These are phyloP conservation scores for Lactarius tabidus DNA, from an alignment of 768 basidiomycete genomes.

Conservation along the genomic window DNA sequence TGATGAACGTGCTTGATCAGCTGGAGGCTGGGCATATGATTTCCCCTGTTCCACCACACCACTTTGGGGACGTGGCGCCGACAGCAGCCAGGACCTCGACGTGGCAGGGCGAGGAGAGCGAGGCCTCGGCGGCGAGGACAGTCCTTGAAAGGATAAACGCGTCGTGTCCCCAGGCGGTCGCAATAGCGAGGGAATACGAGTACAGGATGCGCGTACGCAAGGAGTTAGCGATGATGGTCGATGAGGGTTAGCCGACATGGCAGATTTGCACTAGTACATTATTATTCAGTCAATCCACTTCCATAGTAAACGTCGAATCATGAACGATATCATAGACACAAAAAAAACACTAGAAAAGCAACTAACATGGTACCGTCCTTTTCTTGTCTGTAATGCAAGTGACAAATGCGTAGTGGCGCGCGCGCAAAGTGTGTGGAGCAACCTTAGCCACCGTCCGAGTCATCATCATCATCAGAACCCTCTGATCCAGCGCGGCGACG, in stretches of 20 bases:
- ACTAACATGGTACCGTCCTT: not conserved
- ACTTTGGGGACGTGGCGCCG: constrained; percentile 29
- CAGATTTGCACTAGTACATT: constrained; percentile 23
- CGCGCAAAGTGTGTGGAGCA: not conserved
- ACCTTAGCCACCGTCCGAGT: constrained; percentile 53
- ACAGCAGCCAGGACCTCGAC: not conserved
- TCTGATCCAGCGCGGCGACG: constrained; percentile 59
- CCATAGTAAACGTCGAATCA: not conserved
- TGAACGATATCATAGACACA: not conserved
- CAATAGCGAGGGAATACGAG: constrained; percentile 44
- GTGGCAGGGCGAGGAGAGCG: constrained; percentile 15
- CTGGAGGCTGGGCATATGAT: constrained; percentile 50
- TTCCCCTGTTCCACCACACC: constrained; percentile 35
- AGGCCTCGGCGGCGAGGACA: constrained; percentile 1
- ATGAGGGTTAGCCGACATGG: not conserved
- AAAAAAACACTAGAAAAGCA: constrained; percentile 9
- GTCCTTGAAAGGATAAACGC: constrained; percentile 22
- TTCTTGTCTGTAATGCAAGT: not conserved
- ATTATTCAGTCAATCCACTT: constrained; percentile 23
- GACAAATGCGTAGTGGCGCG: constrained; percentile 1
- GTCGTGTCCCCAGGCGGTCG: constrained; percentile 37
- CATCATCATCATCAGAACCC: constrained; percentile 65
- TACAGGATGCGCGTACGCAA: constrained; percentile 45
- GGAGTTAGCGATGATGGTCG: constrained; percentile 19
- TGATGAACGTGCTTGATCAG: constrained; percentile 45